Percentiles rank a stretch among this genome's conserved stretches.
Conservation (phyloP, 768 basidiomycete genomes). For the Royoungia palumana region DNA sequence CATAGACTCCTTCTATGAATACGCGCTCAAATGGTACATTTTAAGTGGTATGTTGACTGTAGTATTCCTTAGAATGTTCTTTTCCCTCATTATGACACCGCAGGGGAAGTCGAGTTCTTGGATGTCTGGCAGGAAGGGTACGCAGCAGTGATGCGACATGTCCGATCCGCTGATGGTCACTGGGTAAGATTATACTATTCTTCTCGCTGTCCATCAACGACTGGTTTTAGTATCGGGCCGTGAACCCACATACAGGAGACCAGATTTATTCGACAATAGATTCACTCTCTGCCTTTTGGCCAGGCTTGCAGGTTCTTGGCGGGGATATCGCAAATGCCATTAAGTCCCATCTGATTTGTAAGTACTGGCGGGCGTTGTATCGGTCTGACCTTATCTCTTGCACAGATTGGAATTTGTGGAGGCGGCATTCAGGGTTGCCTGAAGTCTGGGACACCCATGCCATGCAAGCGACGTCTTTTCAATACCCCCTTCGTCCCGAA, state of each 20-base stretch:
- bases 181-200: constrained; percentile 51
- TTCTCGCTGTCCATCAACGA: constrained; percentile 2
- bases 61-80: not conserved
- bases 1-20: constrained; percentile 94
- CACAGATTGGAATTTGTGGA: constrained; percentile 91
- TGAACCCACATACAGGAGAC: constrained; percentile 79
- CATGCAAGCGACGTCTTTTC: constrained; percentile 66
- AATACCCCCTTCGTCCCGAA: constrained; percentile 85
- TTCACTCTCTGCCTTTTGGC: constrained; percentile 94
- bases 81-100: not conserved
- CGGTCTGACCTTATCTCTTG: not conserved
- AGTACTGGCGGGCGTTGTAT: constrained; percentile 21
- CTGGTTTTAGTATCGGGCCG: constrained; percentile 66
- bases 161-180: constrained; percentile 80
- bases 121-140: constrained; percentile 86
- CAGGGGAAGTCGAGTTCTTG: constrained; percentile 75
- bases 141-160: constrained; percentile 80
- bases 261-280: constrained; percentile 79
- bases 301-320: constrained; percentile 87
- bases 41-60: constrained; percentile 55
- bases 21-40: constrained; percentile 90
- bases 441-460: constrained; percentile 87
- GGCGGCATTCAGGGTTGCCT: constrained; percentile 80
- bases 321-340: constrained; percentile 89
- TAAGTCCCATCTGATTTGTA: constrained; percentile 86